Base-by-base conservation (phyloP, 2,329 filamentous ascomycete species). In the Penicillium sp. region DNA sequence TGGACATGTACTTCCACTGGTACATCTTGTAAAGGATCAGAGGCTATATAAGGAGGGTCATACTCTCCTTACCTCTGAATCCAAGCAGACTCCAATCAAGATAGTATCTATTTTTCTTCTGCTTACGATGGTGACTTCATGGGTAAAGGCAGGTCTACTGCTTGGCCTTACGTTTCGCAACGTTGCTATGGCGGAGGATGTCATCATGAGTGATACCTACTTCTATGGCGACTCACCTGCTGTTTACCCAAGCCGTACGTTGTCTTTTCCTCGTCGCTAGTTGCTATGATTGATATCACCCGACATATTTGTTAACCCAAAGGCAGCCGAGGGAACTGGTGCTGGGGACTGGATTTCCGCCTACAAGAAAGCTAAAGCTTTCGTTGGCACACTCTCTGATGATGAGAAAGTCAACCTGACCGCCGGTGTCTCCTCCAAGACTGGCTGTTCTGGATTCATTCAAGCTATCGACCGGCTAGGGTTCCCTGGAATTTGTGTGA, bases 381-480 rank as follows among this genome's bases (percentile, higher is more conserved):
- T 81, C 14, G 75, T 81, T 14, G 70, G 72, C 0, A 71, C 78
- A 43, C 67, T 82, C 52, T 79, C 78, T 1, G 65, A 76, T 6
- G 75, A 78, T 37, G 79, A 82, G 60, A 81, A 81, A 58, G 71
- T 76, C 5, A 80, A 78, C 4, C 54, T 71, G 19, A 71, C 69
- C 0, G 67, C 69, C 3, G 61, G 68, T 75, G 37, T 76, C 2
- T 55, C 45, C 13, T n/a, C 55, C 1, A 58, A 58, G 0, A 71
- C 57, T 52, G 65, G 67, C 10, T 80, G 78, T 57, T 70, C 70
- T 1, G 73, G 75, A 14, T 71, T 70, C 42, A 76, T 77, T 52
- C 61, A 65, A 7, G 55, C 72, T 1, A 73, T 77, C 22, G 61
- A 68, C 1, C 70, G 74, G 2, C 55, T 76, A 4, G 70, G 70